These are phyloP conservation scores for Ceratobasidium sp. DNA, from an alignment of 1,284 basidiomycete genomes.

Conservation along the genomic window DNA sequence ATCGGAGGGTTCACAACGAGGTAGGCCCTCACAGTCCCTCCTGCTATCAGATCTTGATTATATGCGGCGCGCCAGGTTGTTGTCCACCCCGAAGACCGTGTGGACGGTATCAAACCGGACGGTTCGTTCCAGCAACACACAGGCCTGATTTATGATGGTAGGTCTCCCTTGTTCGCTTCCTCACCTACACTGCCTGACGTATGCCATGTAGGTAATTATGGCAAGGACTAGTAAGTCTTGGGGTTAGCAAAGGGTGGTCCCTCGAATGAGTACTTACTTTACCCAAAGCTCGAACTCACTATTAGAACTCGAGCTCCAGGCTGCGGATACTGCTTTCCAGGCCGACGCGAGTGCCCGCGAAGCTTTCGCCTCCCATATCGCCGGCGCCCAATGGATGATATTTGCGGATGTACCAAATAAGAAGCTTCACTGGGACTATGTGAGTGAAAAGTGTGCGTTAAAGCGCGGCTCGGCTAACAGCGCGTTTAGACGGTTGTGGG, in stretches of 20 bases:
- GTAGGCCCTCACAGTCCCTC: background rate
- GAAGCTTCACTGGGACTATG: constrained; percentile 48
- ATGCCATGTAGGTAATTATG: constrained; percentile 62
- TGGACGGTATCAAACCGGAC: constrained; percentile 73
- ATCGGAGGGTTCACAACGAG: constrained; percentile 57
- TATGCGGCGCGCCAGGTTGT: constrained; percentile 53
- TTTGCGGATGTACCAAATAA: constrained; percentile 41
- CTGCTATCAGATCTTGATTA: background rate
- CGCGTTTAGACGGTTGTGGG: constrained; percentile 43
- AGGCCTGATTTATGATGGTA: constrained; percentile 72
- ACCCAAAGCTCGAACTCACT: constrained; percentile 42
- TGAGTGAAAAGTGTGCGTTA: constrained; percentile 16
- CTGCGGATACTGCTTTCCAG: constrained; percentile 43
- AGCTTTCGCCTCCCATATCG: constrained; percentile 44
- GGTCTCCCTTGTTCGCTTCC: background rate
- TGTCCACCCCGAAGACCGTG: constrained; percentile 61
- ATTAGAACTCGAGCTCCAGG: constrained; percentile 46
- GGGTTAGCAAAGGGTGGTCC: background rate
- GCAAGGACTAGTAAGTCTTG: constrained; percentile 67
- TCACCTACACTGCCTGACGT: background rate
- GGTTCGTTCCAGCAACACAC: constrained; percentile 74
- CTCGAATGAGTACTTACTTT: background rate
- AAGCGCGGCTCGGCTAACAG: background rate
- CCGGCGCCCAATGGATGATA: constrained; percentile 48
- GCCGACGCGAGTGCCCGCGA: constrained; percentile 22